A percentile compares a stretch with the other conserved stretches of the same genome.
Conservation (phyloP, 345 rosid genomes). For the Eucalyptus camaldulensis region DNA sequence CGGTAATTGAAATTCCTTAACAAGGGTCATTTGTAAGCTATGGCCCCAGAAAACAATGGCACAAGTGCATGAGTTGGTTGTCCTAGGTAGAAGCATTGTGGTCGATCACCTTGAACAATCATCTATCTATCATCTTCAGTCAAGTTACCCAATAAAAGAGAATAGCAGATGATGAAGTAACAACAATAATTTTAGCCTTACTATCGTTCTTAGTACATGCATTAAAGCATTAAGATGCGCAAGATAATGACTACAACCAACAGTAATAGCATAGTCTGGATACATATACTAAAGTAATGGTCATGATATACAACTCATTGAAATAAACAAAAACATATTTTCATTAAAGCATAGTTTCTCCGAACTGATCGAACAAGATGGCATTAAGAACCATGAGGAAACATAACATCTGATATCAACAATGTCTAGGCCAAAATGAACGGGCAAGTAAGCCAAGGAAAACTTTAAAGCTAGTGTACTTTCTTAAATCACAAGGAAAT, state of each 20-base stretch:
- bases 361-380: neutral
- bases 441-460: neutral
- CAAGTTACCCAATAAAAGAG: neutral
- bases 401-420: neutral
- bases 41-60: neutral
- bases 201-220: neutral
- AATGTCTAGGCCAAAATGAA: neutral
- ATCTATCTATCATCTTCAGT: neutral
- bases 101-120: neutral
- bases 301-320: neutral
- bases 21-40: neutral
- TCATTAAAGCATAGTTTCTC: neutral
- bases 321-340: neutral
- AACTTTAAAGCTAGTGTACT: neutral
- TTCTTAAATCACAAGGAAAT: neutral
- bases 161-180: neutral
- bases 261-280: neutral
- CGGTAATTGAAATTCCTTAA: neutral
- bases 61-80: neutral
- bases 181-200: neutral
- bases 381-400: neutral
- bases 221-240: neutral
- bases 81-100: neutral
- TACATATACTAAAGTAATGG: neutral
- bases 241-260: neutral